phyloP scores from a whole-genome alignment of 2,329 filamentous ascomycete species.

The Ploettnerulaceae sp. region DNA sequence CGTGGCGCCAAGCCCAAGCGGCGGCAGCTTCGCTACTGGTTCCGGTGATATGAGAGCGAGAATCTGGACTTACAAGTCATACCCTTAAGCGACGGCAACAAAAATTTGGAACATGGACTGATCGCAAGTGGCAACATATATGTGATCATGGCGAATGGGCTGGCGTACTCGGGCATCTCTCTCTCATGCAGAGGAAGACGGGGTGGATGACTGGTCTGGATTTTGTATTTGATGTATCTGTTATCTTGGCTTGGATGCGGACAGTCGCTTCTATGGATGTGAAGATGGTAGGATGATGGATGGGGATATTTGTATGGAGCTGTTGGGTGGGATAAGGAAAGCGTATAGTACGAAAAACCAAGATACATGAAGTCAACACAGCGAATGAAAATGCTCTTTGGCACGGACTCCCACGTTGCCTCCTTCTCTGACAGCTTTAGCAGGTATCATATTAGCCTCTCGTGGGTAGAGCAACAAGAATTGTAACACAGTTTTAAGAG shows the following conservation, averaged over 20 bases:
- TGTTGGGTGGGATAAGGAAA: too few relatives aligned
- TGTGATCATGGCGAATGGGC: slow-evolving; percentile 7
- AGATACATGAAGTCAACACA: too few relatives aligned
- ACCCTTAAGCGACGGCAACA: slow-evolving; percentile 2
- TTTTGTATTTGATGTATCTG: slow-evolving; percentile 2
- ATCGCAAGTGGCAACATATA: background rate
- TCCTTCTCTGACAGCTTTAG: too few relatives aligned
- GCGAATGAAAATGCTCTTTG: too few relatives aligned
- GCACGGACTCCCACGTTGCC: too few relatives aligned
- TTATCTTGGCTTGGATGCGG: background rate
- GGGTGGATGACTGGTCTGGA: slow-evolving; percentile 1
- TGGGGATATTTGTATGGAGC: background rate
- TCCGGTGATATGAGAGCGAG: slow-evolving; percentile 96
- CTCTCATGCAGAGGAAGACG: too few relatives aligned
- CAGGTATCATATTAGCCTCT: too few relatives aligned
- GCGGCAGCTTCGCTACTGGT: slow-evolving; percentile 87
- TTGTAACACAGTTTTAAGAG: too few relatives aligned
- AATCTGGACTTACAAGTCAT: slow-evolving; percentile 78
- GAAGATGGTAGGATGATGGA: background rate
- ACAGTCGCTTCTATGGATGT: background rate
- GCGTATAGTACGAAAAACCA: too few relatives aligned
- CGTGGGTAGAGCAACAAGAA: too few relatives aligned
- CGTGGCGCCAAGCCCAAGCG: slow-evolving; percentile 82
- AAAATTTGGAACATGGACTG: background rate
- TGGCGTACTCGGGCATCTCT: slow-evolving; percentile 9